Evolutionary conservation across 176 grass and related monocot species (phyloP), one percentile per base, ranked within the genome.

Genomic region (Bonia amplexicaulis): DNA sequence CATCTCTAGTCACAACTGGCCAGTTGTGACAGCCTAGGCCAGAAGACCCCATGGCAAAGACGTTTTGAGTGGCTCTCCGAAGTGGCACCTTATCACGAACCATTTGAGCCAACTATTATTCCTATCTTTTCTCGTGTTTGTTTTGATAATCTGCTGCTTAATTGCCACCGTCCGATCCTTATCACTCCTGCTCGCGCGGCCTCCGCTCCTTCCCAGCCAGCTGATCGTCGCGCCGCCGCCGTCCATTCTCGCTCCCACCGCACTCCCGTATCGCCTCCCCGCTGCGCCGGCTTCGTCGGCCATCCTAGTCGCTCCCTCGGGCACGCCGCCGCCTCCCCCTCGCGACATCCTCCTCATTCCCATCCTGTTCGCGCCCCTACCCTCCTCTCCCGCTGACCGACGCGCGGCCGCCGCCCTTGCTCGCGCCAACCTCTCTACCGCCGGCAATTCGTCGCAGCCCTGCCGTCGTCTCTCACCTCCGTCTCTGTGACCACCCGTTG

Each of bases 91-190:
- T 83, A 83, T 83, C 78, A 39, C 78, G 53, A 73, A 19, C 46
- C 46, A 53, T 26, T 47, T 47, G 72, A 29, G 47, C 15, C 49
- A 52, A 52, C 49, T 52, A 52, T 17, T 74, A 51, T 41, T 49
- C 8, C 37, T 49, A 33, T 15, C 1, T 64, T 49, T 48, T 49
- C 27, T 72, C 15, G 23, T 6, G 17, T 2, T 61, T 74, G 64
- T 12, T 53, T 17, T 65, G 19, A 22, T 54, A 82, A 39, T 54
- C 59, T 29, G 31, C 15, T 14, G 45, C 71, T 66, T 76, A 85
- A 85, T 25, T 68, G 23, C 29, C 48, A 76, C 82, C 72, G 61
- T 85, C 82, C 82, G 82, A 76, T 85, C 82, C 82, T 76, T 85
- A 85, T 85, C 82, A 68, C 82, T 66, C 72, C 72, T 76, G 46